Evolutionary conservation across 1,139 yeast genomes (phyloP), one percentile per base, ranked within the genome.

Genomic region (Pichia sp.): DNA sequence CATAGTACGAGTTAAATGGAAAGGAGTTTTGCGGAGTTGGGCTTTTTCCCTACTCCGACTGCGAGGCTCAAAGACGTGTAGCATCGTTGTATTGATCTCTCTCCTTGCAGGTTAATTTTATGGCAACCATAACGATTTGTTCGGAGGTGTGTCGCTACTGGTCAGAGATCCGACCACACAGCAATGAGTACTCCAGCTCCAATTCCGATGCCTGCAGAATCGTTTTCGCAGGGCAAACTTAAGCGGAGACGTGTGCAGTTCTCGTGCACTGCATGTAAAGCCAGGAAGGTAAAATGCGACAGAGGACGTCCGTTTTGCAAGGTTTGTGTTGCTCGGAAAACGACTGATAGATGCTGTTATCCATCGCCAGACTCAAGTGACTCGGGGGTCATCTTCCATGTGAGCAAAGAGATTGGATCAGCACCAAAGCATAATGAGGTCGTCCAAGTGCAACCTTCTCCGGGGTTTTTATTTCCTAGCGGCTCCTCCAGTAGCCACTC

Each of bases 231-330:
- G 32, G 34, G 29, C 8, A 23, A 26, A 7, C 23, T 3, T 8
- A 30, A n/a, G n/a, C 34, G 48, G 36, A n/a, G 19, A 8, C 36
- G 49, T 19, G 32, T 47, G 8, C 49, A 47, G 30, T 36, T 52
- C 3, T 47, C 54, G 3, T 52, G 54, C 15, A 26, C 44, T 19
- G 23, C 38, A 4, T 52, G 54, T 36, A 38, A 49, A 23, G 38
- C 36, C 13, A 52, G 49, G 31, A 52, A 52, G 45, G 49, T 52
- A 11, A 52, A 52, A 31, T 52, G 54, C 45, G 54, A 52, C 43
- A 45, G 54, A 8, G 41, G 32, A 5, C 43, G 32, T 36, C 54
- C 54, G 5, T 15, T 16, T 16, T 52, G 54, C 36, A 41, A 23
- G 11, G 38, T 47, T 10, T 52, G 54, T 19, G 16, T 29, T 3